Base-by-base conservation (phyloP, 495 filamentous ascomycete species). In the Penicillium cinerascens region DNA sequence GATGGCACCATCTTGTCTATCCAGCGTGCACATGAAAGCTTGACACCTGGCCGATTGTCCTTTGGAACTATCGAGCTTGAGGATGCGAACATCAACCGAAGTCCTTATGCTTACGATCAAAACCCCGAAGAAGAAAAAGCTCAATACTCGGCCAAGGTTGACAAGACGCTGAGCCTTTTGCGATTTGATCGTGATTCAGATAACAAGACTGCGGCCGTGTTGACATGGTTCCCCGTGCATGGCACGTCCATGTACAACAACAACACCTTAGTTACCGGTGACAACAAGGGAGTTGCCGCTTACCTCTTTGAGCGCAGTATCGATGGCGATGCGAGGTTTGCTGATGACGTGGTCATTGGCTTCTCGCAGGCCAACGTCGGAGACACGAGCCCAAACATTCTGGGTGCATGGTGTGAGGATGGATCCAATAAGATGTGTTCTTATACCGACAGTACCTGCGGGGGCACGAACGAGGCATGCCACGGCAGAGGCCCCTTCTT, bases 271-370 rank as follows among this genome's bases (percentile, higher is more conserved):
- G 83, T 96, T 40, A 85, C 91, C 4, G 93, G 91, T 9, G 92
- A 98, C 65, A 98, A 98, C 67, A 98, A 98, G 70, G 92, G 92
- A 13, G 91, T 96, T 4, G 93, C 92, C 17, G 92, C 92, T 1
- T 84, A 85, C 56, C 70, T 93, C 6, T 88, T 97, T 51, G 92
- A 98, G 65, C 79, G 88, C 58, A 86, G 81, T 41, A 77, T 87
- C 10, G 63, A 70, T 26, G 74, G 75, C 2, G 75, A 80, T 8
- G 56, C 66, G 0, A 66, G 73, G 10, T 82, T 82, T 27, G 78
- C 84, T 0, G 44, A 85, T 20, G 79, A 77, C n/a, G 95, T 91
- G 55, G 87, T 98, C 16, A 89, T 95, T 2, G 92, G 91, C 10
- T 98, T 98, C 65, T 95, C 91, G 0, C 93, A 97, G 67, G 84